Conservation (phyloP, 345 rosid genomes). For the Fremontodendron californicum region DNA sequence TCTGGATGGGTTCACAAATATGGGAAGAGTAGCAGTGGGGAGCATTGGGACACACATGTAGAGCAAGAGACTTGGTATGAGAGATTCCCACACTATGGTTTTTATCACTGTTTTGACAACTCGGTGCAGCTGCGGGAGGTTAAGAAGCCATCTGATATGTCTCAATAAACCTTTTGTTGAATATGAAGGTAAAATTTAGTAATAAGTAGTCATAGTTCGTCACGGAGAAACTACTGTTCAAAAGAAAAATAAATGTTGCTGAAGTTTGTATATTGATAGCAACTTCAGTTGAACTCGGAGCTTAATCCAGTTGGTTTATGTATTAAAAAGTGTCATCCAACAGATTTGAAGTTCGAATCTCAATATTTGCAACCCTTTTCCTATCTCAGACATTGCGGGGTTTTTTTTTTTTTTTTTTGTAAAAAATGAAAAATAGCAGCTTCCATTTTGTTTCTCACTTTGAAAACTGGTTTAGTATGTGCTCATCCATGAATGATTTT, state of each 20-base stretch:
- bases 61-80: constrained; percentile 90
- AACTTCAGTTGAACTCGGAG: not conserved
- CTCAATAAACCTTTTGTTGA: not conserved
- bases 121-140: constrained; percentile 81
- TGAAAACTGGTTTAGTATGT: not conserved
- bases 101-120: constrained; percentile 87
- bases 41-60: constrained; percentile 85
- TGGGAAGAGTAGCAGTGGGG: constrained; percentile 93
- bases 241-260: not conserved
- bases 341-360: too few relatives aligned
- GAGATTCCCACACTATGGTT: constrained; percentile 89
- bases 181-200: not conserved
- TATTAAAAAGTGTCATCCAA: too few relatives aligned
- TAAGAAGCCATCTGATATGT: constrained; percentile 54
- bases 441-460: not conserved
- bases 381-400: too few relatives aligned
- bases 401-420: too few relatives aligned
- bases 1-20: constrained; percentile 97
- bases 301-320: not conserved
- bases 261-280: not conserved
- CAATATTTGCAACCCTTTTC: too few relatives aligned
- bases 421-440: too few relatives aligned
- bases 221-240: not conserved
- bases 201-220: not conserved
- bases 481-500: not conserved